Percentiles rank a stretch among this genome's conserved stretches.
Conservation (phyloP, 495 filamentous ascomycete genomes). For the Lepidopterella palustris region DNA sequence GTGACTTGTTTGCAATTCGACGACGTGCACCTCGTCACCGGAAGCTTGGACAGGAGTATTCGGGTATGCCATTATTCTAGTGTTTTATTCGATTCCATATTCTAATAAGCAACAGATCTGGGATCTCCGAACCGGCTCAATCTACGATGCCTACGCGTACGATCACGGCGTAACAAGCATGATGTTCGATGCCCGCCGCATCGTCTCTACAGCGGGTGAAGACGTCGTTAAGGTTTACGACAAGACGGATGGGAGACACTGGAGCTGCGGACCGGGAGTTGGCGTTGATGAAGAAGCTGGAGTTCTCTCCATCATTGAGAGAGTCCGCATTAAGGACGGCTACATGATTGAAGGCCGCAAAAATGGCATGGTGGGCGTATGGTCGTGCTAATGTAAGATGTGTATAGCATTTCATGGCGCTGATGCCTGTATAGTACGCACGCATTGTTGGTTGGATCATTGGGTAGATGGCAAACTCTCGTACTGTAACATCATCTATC, state of each 20-base stretch:
- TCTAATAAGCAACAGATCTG: constrained; percentile 70
- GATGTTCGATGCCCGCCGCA: constrained; percentile 93
- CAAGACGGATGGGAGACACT: constrained; percentile 90
- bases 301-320: constrained; percentile 66
- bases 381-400: constrained; percentile 41
- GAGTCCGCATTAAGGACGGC: constrained; percentile 85
- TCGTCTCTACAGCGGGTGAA: constrained; percentile 85
- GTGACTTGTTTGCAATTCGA: constrained; percentile 96
- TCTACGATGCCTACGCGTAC: constrained; percentile 94
- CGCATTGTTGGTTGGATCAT: too few relatives aligned
- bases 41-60: constrained; percentile 88
- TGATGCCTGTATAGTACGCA: too few relatives aligned
- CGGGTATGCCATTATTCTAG: constrained; percentile 73
- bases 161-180: constrained; percentile 90
- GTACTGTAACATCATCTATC: too few relatives aligned
- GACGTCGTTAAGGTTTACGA: constrained; percentile 96
- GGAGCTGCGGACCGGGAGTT: constrained; percentile 89
- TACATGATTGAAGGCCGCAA: constrained; percentile 86
- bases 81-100: too few relatives aligned
- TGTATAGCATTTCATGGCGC: not conserved
- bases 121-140: constrained; percentile 94
- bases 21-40: constrained; percentile 89
- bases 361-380: constrained; percentile 84
- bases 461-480: too few relatives aligned
- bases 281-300: constrained; percentile 55